These are phyloP conservation scores for Solanum chmielewskii DNA, from an alignment of 257 asterid genomes.

Conservation along the genomic window DNA sequence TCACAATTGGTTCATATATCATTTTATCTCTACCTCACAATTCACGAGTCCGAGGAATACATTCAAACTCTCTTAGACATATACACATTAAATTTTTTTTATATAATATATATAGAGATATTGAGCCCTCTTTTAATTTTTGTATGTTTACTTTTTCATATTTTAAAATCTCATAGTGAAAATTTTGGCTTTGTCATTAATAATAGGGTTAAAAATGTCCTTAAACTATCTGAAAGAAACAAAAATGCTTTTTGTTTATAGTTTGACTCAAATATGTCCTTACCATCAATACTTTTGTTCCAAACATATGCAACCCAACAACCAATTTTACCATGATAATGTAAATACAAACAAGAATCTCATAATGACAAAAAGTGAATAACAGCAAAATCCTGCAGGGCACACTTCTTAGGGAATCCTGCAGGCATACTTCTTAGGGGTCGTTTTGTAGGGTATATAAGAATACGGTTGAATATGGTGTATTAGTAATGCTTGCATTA, in stretches of 20 bases:
- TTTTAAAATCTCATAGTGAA: background rate
- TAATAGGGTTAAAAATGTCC: background rate
- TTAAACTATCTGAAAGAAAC: no score
- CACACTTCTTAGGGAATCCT: background rate
- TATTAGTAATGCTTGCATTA: background rate
- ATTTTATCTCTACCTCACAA: background rate
- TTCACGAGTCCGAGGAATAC: background rate
- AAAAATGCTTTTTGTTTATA: no score
- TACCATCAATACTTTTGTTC: no score
- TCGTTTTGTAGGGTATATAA: background rate
- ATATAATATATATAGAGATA: no score
- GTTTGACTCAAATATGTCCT: no score
- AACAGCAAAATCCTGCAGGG: background rate
- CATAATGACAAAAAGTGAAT: background rate
- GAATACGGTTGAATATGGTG: no score
- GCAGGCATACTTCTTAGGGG: background rate
- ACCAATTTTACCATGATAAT: background rate
- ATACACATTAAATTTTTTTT: no score
- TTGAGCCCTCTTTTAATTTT: background rate
- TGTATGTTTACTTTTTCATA: background rate
- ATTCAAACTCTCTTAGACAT: background rate
- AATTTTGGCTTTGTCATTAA: no score
- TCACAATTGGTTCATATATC: background rate
- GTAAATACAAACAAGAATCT: background rate
- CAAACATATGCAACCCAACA: background rate